These are phyloP conservation scores for Coniferiporia sulphurascens DNA, from an alignment of 1,284 basidiomycete genomes.

Conservation along the genomic window DNA sequence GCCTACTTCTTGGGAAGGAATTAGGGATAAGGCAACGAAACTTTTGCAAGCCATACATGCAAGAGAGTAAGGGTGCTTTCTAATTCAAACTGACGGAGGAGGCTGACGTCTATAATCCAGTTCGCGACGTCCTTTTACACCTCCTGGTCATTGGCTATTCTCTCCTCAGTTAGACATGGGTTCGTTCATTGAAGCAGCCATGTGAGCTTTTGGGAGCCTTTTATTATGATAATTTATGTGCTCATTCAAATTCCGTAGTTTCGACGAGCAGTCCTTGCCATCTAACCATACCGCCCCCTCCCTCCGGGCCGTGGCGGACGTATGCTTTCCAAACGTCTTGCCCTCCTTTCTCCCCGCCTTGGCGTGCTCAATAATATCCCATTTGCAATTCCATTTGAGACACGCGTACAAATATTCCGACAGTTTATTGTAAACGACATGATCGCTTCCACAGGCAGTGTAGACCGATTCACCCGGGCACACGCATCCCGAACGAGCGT, in stretches of 20 bases:
- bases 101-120: slow-evolving; percentile 37
- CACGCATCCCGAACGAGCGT: slow-evolving; percentile 39
- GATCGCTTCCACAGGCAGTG: slow-evolving; percentile 20
- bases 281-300: slow-evolving; percentile 23
- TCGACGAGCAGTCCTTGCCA: slow-evolving; percentile 53
- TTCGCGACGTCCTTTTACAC: slow-evolving; percentile 77
- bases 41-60: slow-evolving; percentile 79
- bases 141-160: slow-evolving; percentile 87
- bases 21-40: slow-evolving; percentile 67
- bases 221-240: background rate
- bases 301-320: slow-evolving; percentile 30
- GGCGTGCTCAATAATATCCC: slow-evolving; percentile 95
- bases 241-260: slow-evolving; percentile 29
- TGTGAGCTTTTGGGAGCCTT: slow-evolving; percentile 43
- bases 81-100: background rate
- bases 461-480: background rate
- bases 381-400: slow-evolving; percentile 92
- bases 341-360: slow-evolving; percentile 77
- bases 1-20: slow-evolving; percentile 51
- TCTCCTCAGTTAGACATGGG: slow-evolving; percentile 68
- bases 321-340: slow-evolving; percentile 56
- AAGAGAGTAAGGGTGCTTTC: slow-evolving; percentile 62
- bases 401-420: slow-evolving; percentile 86
- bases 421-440: slow-evolving; percentile 71
- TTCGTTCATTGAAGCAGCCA: slow-evolving; percentile 88